Evolutionary conservation across 1,139 yeast genomes (phyloP), one percentile per base, ranked within the genome.

Genomic region (Candida sanyaensis): DNA sequence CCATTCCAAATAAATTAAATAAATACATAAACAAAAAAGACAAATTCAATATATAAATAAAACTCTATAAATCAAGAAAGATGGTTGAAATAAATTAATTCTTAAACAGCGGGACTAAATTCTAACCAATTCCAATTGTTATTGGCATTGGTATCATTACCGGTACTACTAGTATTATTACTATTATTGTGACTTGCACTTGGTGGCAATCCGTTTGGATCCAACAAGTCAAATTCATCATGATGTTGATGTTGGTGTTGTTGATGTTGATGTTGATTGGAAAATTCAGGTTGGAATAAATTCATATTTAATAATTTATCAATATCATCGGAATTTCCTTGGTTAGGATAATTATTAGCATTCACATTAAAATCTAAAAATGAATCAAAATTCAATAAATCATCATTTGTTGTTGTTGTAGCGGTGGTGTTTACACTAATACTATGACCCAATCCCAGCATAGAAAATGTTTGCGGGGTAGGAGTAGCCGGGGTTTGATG

Each of bases 231-330:
- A 11, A 47, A 41, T 32, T 49, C 54, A 37, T 51, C 55, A 37
- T 50, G 56, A 37, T 52, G n/a, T n/a, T n/a, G n/a, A n/a, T n/a
- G 55, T 27, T 49, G 54, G 27, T 6, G 21, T 12, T 13, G 11
- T 37, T 43, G 3, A 40, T 54, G 21, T 17, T 17, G 21, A 17
- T 17, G 23, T 60, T 66, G 43, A 60, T 57, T 11, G 57, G 59
- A 46, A 62, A 68, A 39, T 37, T 71, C 75, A 21, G 68, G 55
- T 52, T 69, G 77, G 51, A 73, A 74, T 37, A 73, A 56, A 50
- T 72, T 73, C 64, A 71, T 65, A 52, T 73, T 72, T 41, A 74
- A 62, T 38, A 74, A 58, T 48, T 68, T 68, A 49, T 74, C 79
- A 31, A 74, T 71, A 47, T 74, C 78, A 54, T 74, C 79, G n/a